Evolutionary conservation across 2,329 filamentous ascomycete species (phyloP).

Genomic region (Lachnellula willkommii): DNA sequence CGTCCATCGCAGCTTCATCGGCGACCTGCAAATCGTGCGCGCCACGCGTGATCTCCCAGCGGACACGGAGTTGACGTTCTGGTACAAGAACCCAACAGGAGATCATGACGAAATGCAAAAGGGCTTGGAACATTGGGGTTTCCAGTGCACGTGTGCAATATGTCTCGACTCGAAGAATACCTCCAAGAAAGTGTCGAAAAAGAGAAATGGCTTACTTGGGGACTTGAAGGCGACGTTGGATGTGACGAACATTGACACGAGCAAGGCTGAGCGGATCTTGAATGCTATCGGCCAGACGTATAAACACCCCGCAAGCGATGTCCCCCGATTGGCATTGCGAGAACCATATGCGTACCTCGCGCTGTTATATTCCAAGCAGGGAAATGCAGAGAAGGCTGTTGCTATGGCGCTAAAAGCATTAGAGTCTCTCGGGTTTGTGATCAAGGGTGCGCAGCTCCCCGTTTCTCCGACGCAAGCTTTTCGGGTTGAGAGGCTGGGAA

Average conservation of each 20-base stretch:
- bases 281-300: conserved; percentile 7
- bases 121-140: conserved; percentile 6
- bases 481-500: conserved; percentile 11
- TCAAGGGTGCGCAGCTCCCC: conserved; percentile 7
- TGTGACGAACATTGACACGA: conserved; percentile 1
- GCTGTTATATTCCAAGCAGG: conserved; percentile 1
- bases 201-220: conserved; percentile 1
- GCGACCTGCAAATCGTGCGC: conserved; percentile 15
- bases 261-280: conserved; percentile 6
- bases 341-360: conserved; percentile 9
- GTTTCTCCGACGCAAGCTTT: background rate
- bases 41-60: conserved; percentile 12
- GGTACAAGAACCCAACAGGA: conserved; percentile 6
- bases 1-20: conserved; percentile 13
- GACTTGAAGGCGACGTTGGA: conserved; percentile 8
- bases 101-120: conserved; percentile 7
- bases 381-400: background rate
- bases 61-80: conserved; percentile 14
- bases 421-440: conserved; percentile 9
- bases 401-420: conserved; percentile 5
- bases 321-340: conserved; percentile 11
- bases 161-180: conserved; percentile 8
- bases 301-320: background rate
- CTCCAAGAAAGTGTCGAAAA: background rate
- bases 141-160: conserved; percentile 11